Percentiles rank a stretch among this genome's conserved stretches.
phyloP scores from a whole-genome alignment of 805 yeast genomes.

The Cyberlindnera sargentensis region DNA sequence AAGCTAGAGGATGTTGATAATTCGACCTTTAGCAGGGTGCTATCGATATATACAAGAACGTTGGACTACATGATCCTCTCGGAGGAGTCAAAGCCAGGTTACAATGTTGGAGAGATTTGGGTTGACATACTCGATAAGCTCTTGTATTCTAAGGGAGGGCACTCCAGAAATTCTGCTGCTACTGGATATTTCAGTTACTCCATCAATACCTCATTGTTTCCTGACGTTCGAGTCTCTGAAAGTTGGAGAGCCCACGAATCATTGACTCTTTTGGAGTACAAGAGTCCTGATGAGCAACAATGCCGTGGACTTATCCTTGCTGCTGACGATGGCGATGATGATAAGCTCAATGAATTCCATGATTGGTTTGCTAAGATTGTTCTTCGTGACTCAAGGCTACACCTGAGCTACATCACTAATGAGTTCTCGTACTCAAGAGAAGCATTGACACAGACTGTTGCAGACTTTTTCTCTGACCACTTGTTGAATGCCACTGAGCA shows the following conservation, averaged over 20 bases:
- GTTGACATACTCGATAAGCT: conserved; percentile 18
- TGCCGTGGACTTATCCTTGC: conserved; percentile 33
- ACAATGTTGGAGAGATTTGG: no score
- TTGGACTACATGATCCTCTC: conserved; percentile 15
- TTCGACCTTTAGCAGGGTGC: conserved; percentile 34
- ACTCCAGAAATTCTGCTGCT: no score
- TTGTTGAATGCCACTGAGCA: conserved; percentile 38
- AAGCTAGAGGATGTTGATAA: conserved; percentile 10
- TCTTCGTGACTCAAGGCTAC: conserved; percentile 29
- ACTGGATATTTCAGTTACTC: no score
- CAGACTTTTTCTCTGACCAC: conserved; percentile 38
- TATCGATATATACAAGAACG: conserved; percentile 31
- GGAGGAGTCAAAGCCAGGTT: conserved; percentile 26
- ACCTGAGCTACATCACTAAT: conserved; percentile 13
- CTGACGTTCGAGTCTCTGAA: conserved; percentile 7
- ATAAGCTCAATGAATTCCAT: conserved; percentile 14
- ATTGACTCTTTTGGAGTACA: conserved; percentile 28
- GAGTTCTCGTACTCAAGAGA: neutral
- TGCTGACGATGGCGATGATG: conserved; percentile 23
- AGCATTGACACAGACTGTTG: conserved; percentile 18
- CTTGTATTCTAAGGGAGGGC: no score
- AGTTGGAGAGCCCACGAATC: conserved; percentile 14
- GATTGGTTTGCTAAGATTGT: conserved; percentile 34
- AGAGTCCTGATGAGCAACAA: conserved; percentile 25
- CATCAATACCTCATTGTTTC: neutral